A percentile compares a stretch with the other conserved stretches of the same genome.
Conservation (phyloP, 129 eudicot genomes). For the Arctium minus region DNA sequence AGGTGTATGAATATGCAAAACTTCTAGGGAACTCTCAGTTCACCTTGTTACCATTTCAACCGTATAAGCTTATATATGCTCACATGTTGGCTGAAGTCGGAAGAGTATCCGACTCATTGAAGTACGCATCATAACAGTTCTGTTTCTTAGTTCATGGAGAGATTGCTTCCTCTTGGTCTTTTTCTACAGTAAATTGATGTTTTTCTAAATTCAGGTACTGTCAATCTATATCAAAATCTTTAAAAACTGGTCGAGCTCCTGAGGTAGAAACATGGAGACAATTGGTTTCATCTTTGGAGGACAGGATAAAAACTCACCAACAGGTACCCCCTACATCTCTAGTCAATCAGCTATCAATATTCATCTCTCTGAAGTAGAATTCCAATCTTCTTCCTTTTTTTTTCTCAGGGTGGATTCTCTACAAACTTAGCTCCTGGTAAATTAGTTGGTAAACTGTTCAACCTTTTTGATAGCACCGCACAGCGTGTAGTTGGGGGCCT, state of each 20-base stretch:
- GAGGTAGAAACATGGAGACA: slow-evolving; percentile 76
- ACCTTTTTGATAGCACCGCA: slow-evolving; percentile 82
- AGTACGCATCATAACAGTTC: slow-evolving; percentile 35
- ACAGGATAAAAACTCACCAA: slow-evolving; percentile 83
- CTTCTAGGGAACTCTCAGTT: slow-evolving; percentile 88
- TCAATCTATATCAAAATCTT: slow-evolving; percentile 68
- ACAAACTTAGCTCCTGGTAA: slow-evolving; percentile 84
- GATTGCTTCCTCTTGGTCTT: too few species aligned
- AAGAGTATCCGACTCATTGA: slow-evolving; percentile 73
- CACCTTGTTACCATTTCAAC: slow-evolving; percentile 79
- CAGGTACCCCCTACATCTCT: slow-evolving; percentile 44
- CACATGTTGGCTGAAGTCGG: slow-evolving; percentile 97
- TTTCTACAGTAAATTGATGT: not conserved
- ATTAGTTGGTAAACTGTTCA: slow-evolving; percentile 77
- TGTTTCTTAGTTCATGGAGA: not conserved
- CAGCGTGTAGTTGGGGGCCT: slow-evolving; percentile 77
- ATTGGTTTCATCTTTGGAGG: slow-evolving; percentile 69
- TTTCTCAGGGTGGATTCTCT: slow-evolving; percentile 83
- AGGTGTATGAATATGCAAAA: slow-evolving; percentile 80
- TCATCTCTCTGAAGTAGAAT: not conserved
- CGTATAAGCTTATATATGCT: slow-evolving; percentile 87
- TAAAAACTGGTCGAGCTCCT: slow-evolving; percentile 80
- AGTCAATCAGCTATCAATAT: not conserved
- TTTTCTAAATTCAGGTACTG: slow-evolving; percentile 62
- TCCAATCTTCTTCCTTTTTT: not conserved